phyloP scores from a whole-genome alignment of 371 early-diverging fungal genomes.

The Mucor mucedo region DNA sequence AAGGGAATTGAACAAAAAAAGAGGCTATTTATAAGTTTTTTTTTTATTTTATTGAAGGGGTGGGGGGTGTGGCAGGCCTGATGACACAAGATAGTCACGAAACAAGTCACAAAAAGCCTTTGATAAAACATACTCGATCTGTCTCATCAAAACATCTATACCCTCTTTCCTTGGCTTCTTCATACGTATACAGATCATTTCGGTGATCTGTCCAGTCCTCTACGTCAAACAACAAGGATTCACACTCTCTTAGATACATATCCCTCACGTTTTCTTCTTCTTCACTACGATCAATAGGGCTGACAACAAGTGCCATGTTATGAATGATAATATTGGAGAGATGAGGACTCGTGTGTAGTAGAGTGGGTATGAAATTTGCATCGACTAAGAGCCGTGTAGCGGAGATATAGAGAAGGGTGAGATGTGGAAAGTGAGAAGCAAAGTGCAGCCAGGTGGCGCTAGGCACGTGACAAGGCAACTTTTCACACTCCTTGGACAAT shows the following conservation, averaged over 20 bases:
- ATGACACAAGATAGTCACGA: not conserved
- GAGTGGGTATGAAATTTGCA: slow-evolving; percentile 32
- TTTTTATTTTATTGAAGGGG: slow-evolving; percentile 12
- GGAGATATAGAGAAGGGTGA: slow-evolving; percentile 42
- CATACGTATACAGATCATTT: slow-evolving; percentile 24
- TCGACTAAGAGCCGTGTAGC: slow-evolving; percentile 30
- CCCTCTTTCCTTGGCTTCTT: slow-evolving; percentile 34
- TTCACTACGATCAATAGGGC: not conserved
- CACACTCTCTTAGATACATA: slow-evolving; percentile 19
- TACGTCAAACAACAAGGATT: slow-evolving; percentile 9
- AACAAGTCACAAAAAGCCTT: slow-evolving; percentile 38
- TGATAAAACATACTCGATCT: slow-evolving; percentile 46
- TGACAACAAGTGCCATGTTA: slow-evolving; percentile 27
- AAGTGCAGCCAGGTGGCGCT: slow-evolving; percentile 36
- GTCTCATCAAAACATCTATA: slow-evolving; percentile 36
- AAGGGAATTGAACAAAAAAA: slow-evolving; percentile 17
- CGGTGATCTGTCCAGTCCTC: slow-evolving; percentile 7
- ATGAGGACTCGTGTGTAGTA: slow-evolving; percentile 18
- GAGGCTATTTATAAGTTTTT: slow-evolving; percentile 2
- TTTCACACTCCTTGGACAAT: slow-evolving; percentile 24
- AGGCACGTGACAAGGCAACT: slow-evolving; percentile 44
- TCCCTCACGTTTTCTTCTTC: not conserved
- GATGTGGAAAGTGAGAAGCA: slow-evolving; percentile 26
- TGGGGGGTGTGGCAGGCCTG: too few relatives aligned
- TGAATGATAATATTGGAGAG: slow-evolving; percentile 46